Evolutionary conservation across 352 stramenopile genomes (phyloP), one percentile per base, ranked within the genome.

Genomic region (Blastocystis sp.): DNA sequence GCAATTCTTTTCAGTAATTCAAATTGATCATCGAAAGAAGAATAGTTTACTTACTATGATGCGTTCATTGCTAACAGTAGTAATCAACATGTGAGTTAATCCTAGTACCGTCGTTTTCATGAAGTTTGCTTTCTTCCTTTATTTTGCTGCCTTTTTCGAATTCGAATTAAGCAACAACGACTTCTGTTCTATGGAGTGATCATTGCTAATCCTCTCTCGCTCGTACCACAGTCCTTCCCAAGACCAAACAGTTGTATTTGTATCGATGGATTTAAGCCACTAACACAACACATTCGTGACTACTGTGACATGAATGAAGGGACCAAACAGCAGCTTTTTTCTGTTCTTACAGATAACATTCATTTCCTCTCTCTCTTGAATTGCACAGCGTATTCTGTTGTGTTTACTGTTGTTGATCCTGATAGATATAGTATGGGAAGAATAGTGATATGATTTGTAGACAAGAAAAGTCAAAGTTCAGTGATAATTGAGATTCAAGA

Each of bases 141-240:
- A 24, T 70, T 70, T 33, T 70, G 60, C 15, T 70, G 60, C 40
- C 24, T 70, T 22, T 70, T 70, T 33, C 60, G 60, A 33, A 44
- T 70, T 22, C 1, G 15, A n/a, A 40, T 70, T 3, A 70, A 70
- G 24, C 24, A 70, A 44, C 60, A n/a, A 40, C 13, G 42, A 22
- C 60, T 70, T 35, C 27, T 15, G 9, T 40, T 35, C 24, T 70
- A 70, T 70, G 60, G 60, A 70, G 33, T 33, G 33, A 13, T 70
- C 9, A 70, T 70, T 62, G 56, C 56, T 6, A 62, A 33, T 33
- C 56, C 56, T 5, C 3, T 33, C 27, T 62, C 56, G 19, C 19
- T 62, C 13, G 56, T 62, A 17, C 56, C 27, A 7, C 27, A 33
- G 13, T 13, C 56, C 13, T 17, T 33, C 27, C 19, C 56, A 62